Base-by-base conservation (phyloP, 2,329 filamentous ascomycete species). In the Aspergillus chevalieri region DNA sequence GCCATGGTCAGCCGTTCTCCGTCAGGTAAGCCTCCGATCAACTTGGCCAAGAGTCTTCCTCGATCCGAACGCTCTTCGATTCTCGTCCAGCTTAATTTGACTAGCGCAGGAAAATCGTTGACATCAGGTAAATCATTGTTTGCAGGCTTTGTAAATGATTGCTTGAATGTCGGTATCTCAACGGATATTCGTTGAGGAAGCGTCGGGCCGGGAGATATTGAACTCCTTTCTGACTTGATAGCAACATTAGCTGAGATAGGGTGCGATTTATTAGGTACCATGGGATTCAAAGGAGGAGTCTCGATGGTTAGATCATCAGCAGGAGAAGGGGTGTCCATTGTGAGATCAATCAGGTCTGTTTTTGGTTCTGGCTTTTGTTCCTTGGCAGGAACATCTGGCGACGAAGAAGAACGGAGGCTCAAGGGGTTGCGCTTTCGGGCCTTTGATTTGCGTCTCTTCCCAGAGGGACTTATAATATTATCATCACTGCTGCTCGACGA, bases 1-100 rank as follows among this genome's bases (percentile, higher is more conserved):
- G 48, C 39, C 49, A 65, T 44, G 1, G 24, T 44, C 4, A 39
- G 41, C 26, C 57, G 53, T 24, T 65, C 59, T 9, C 62, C 52
- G 17, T 52, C 47, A 9, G 54, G 15, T 8, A 65, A 47, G 33
- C 53, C 26, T 28, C 42, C 47, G 33, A 66, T 53, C 28, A 66
- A 51, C 49, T 67, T 70, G 3, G 61, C 63, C 36, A 73, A 52
- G 19, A 71, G 52, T 19, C 57, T 56, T 15, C 54, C 52, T 5
- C 74, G 64, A 52, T 80, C 74, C 7, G 52, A 41, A 2, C 63
- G 59, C 7, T 65, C 61, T 34, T 68, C 57, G 3, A 79, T 59
- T 1, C 65, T 48, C 3, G 53, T 47, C 64, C 67, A 74, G 4
- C 52, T 48, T 62, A 72, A 68, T 3, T 26, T 47, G 9, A 53